Base-by-base conservation (phyloP, 2,329 filamentous ascomycete species). In the Neonectria faginata region DNA sequence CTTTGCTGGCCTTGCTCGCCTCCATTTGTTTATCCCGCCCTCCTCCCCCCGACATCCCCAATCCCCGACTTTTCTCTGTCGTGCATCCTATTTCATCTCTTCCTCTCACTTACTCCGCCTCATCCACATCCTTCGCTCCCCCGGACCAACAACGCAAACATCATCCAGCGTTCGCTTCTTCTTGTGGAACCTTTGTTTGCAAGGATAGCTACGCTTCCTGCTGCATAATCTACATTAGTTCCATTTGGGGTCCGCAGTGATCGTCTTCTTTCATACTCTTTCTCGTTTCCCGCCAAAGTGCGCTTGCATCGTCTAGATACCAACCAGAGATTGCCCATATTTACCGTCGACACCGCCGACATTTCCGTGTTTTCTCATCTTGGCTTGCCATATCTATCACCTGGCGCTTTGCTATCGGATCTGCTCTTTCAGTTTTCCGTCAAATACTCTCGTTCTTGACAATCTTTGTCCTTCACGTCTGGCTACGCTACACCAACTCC, bases 191-290 rank as follows among this genome's bases (percentile, higher is more conserved):
- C 50, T 47, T 48, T 48, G 41, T 58, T 53, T 57, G 53, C 59
- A 42, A 67, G 68, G 67, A 67, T 66, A 73, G 71, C 71, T 73
- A 71, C 65, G 71, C 71, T 73, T 66, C 71, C 70, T 70, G 60
- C 47, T 63, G 52, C 67, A 57, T 47, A 25, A 25, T 25, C 5
- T 25, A 63, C 57, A 65, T 59, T 54, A 60, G 48, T 56, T 54
- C 51, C 42, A 48, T 52, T 61, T 55, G 56, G 39, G 16, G 50
- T 33, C 57, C 52, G 55, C 41, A 59, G 68, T 60, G 22, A 29
- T 54, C 60, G 42, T 57, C 62, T 64, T 25, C 29, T 48, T 22
- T 39, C 55, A 5, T 57, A 29, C 31, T 50, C 50, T 36, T 63
- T 51, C 55, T 39, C 42, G 18, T 54, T 57, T 18, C 20, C 47